Base-by-base conservation (phyloP, 768 basidiomycete species). In the Boletus sp. region DNA sequence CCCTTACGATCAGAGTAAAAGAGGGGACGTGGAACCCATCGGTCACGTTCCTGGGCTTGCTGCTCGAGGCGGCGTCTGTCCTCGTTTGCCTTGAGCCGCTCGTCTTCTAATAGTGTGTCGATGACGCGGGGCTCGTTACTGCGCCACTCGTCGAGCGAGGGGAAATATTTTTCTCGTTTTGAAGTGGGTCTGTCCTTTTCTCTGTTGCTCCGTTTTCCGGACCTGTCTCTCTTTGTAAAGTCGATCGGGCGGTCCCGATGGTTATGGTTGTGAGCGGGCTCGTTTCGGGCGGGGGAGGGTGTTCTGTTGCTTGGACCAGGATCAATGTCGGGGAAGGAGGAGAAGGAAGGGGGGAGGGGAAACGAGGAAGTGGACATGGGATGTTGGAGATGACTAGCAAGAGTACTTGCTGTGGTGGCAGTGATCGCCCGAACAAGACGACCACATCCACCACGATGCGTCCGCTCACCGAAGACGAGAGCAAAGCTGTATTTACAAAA, bases 391-490 rank as follows among this genome's bases (percentile, higher is more conserved):
- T 24, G 24, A 24, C 24, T 37, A 11, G 33, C 37, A 37, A 15
- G 37, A 12, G 37, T 1, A n/a, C n/a, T n/a, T n/a, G 11, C 15
- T 35, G 9, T 35, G 37, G 61, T 63, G 61, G 61, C 55, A 24
- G 55, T 55, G 54, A 20, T 11, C 6, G 37, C 40, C 40, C 33
- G 7, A 33, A 33, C 42, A 12, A 17, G 28, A 46, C 45, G 28
- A 47, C 47, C 46, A 14, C 15, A 17, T 30, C 32, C n/a, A 60
- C 41, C 58, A 76, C 53, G 40, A 97, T 98, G 96, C 88, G 96
- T 9, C 96, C 96, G 20, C 79, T 98, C 50, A 98, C 96, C 28
- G 92, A 98, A 72, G 94, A 97, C 57, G 96, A 99, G 75, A 96
- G 92, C 66, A 97, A 97, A 71, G 83, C 89, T 0, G 91, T 98